Conservation (phyloP, 257 asterid species). For the Hygrophila difformis region DNA sequence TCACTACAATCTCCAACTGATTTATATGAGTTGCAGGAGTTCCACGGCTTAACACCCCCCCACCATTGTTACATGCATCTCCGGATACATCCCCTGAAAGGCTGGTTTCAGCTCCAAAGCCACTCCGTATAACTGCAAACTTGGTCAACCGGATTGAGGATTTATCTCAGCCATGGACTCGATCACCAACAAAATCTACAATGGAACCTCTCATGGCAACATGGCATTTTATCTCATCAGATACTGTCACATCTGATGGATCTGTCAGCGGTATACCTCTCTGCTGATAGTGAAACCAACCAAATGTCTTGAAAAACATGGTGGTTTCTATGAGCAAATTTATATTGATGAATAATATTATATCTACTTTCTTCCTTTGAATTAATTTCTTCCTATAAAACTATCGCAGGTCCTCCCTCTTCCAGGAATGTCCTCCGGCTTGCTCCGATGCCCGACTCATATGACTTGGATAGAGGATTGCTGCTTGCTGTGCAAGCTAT, state of each 20-base stretch:
- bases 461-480: conserved; percentile 94
- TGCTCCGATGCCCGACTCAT: conserved; percentile 91
- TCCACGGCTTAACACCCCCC: conserved; percentile 97
- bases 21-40: conserved; percentile 54
- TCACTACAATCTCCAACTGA: conserved; percentile 9
- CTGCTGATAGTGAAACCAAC: conserved; percentile 11
- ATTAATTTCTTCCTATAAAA: conserved; percentile 42
- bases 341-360: too few species aligned
- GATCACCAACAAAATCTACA: conserved; percentile 90
- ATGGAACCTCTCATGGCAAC: conserved; percentile 82
- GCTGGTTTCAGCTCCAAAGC: conserved; percentile 66
- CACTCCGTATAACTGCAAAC: conserved; percentile 78
- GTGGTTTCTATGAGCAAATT: too few species aligned
- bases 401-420: conserved; percentile 69
- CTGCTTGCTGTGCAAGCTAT: conserved; percentile 96
- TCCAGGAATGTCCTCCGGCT: conserved; percentile 69
- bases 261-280: conserved; percentile 39
- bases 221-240: conserved; percentile 65
- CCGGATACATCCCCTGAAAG: conserved; percentile 39
- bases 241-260: conserved; percentile 43
- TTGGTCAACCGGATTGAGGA: conserved; percentile 75
- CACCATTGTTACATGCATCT: conserved; percentile 51
- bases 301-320: too few species aligned
- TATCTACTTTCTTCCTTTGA: conserved; percentile 14
- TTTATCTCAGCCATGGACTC: conserved; percentile 96